Conservation (phyloP, 2,329 filamentous ascomycete species). For the Diaporthe citriasiana region DNA sequence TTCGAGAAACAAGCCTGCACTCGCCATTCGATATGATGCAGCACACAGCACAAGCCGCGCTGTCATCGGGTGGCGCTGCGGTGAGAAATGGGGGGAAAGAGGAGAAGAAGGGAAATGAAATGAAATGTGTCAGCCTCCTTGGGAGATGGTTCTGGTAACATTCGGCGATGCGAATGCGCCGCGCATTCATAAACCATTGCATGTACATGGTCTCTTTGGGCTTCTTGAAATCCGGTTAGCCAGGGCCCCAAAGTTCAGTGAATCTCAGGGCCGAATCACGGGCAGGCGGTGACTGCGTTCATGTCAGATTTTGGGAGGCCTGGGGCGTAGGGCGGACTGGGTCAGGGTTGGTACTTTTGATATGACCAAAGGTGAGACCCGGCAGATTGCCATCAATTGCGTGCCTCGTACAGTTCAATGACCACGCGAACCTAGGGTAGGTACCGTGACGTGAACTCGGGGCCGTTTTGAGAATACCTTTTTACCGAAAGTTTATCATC, state of each 20-base stretch:
- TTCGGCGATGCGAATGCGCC: constrained; percentile 11
- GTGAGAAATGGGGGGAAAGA: neutral
- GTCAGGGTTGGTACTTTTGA: constrained; percentile 34
- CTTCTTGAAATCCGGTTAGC: constrained; percentile 30
- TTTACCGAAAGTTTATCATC: neutral
- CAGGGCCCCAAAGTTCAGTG: constrained; percentile 17
- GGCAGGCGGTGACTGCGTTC: neutral
- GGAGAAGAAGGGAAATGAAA: neutral
- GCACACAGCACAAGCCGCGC: constrained; percentile 7
- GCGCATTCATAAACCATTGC: neutral
- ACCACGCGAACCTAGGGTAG: neutral
- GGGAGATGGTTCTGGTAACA: neutral
- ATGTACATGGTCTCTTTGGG: neutral
- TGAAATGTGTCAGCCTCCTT: constrained; percentile 22
- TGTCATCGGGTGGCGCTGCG: constrained; percentile 4
- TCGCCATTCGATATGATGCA: neutral
- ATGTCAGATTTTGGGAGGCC: constrained; percentile 5
- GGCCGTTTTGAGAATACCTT: neutral
- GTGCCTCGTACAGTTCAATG: constrained; percentile 15
- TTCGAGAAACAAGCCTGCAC: neutral
- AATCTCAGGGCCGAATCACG: constrained; percentile 8
- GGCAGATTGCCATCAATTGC: neutral
- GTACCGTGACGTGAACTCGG: neutral
- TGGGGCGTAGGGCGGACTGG: constrained; percentile 11
- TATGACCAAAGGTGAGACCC: constrained; percentile 12